Base-by-base conservation (phyloP, 768 basidiomycete species). In the Suillus clintonianus region DNA sequence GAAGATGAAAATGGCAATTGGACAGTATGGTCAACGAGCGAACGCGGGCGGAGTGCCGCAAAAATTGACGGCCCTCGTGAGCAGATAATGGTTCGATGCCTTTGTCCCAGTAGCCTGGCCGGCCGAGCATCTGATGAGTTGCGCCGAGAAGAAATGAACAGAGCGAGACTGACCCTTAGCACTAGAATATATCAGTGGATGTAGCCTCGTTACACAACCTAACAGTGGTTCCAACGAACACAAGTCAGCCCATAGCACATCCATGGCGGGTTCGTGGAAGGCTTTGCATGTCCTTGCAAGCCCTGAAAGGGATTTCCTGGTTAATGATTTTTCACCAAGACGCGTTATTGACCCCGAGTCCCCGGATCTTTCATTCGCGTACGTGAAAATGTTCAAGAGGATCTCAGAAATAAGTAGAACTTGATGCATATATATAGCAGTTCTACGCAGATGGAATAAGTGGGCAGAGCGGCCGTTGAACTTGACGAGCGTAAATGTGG, bases 1-100 rank as follows among this genome's bases (percentile, higher is more conserved):
- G 6, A n/a, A 53, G 19, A 0, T 34, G 5, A 0, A 17, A 27
- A 27, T 5, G 17, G 17, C 15, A 1, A 1, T 53, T 6, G 5
- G 10, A 32, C 5, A 0, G 0, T 30, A 53, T n/a, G 2, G 5
- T 2, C 10, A n/a, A n/a, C 4, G 5, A n/a, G 19, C 51, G 32
- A 11, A 53, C 5, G 7, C 51, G 30, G 32, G 51, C 3, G 3
- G 51, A 19, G 19, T 53, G 51, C n/a, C 51, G 51, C 11, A 53
- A 2, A n/a, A 53, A 53, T 53, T 53, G 51, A 34, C 3, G 51
- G 19, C 1, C 5, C 9, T 53, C 51, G 1, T 53, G 19, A 1
- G 5, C 51, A 34, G 19, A 53, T 53, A 53, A n/a, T n/a, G 30
- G 51, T 11, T n/a, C 19, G 6, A n/a, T 2, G 5, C 5, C 48